phyloP scores from a whole-genome alignment of 2,329 filamentous ascomycete genomes.

The Diaporthe sp. region DNA sequence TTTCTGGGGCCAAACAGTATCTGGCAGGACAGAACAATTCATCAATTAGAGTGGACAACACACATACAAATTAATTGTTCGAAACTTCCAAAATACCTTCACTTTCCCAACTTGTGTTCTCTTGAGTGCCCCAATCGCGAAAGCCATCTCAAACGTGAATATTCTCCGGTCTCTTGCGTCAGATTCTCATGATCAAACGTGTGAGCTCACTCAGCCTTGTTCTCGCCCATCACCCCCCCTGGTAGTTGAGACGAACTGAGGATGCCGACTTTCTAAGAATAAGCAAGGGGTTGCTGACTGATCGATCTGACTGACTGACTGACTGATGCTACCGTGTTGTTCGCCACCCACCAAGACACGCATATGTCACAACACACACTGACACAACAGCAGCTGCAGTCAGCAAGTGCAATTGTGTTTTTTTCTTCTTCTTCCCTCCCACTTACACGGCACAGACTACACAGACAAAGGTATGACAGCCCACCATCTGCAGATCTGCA shows the following conservation, averaged over 20 bases:
- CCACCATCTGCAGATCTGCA: conserved; percentile 14
- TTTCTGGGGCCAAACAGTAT: conserved; percentile 1
- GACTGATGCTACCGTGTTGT: not conserved
- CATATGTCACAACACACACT: not conserved
- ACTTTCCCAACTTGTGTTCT: not conserved
- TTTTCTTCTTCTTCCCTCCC: no score
- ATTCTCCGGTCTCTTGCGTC: not conserved
- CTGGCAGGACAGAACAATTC: conserved; percentile 18
- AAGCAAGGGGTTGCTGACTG: conserved; percentile 3
- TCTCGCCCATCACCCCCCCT: not conserved
- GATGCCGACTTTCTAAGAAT: conserved; percentile 11
- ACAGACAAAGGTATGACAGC: conserved; percentile 5
- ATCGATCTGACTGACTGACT: not conserved
- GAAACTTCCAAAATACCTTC: not conserved
- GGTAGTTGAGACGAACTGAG: conserved; percentile 20
- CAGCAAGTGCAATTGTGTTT: conserved; percentile 11
- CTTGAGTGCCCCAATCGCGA: no score
- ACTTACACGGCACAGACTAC: not conserved
- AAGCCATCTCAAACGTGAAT: not conserved
- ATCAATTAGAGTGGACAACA: conserved; percentile 21
- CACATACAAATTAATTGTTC: conserved; percentile 31
- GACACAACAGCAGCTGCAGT: conserved; percentile 25
- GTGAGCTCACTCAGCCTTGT: conserved; percentile 27
- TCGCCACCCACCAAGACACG: conserved; percentile 2
- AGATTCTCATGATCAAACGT: conserved; percentile 5